Base-by-base conservation (phyloP, 441 rosid species). In the Mallotus repandus region DNA sequence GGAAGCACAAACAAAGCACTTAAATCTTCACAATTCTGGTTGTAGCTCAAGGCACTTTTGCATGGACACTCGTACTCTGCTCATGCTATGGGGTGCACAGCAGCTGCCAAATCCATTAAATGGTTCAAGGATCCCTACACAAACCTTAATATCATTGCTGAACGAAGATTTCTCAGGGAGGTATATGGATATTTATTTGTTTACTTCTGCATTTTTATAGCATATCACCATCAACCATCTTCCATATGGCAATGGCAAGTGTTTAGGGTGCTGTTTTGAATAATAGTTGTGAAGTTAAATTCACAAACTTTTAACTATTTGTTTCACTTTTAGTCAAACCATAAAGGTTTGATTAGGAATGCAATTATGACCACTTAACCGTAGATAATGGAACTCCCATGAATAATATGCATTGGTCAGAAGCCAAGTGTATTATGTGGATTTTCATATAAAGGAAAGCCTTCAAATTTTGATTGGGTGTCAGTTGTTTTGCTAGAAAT, bases 31-130 rank as follows among this genome's bases (percentile, higher is more conserved):
- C 77, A 63, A 48, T 76, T 82, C 48, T 83, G 69, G 70, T 76
- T 81, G 80, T 77, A 95, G 99, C 95, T 95, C 76, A 84, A 86
- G 82, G 99, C 98, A 21, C 91, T 95, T 75, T 84, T 95, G 81
- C 99, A 93, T 78, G 99, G 99, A 68, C 99, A 95, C 81, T 93
- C 99, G 7, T 93, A 93, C 81, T 68, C 97, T 63, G 99, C 97
- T 68, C 98, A 96, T 85, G 96, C 98, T 59, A 84, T 90, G 90
- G 99, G 97, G 54, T 96, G 98, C 74, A 79, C 87, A 46, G 98
- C 98, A 65, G 98, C 99, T 66, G 85, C 78, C 69, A 93, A 89
- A 73, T 78, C 99, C 69, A 93, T 96, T 38, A 80, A 85, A 80
- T 91, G 98, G 98, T 92, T 88, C 82, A 93, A 86, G 81, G 91